Percentiles rank a stretch among this genome's conserved stretches.
Conservation (phyloP, 345 rosid species). For the Moricandia moricandioides region DNA sequence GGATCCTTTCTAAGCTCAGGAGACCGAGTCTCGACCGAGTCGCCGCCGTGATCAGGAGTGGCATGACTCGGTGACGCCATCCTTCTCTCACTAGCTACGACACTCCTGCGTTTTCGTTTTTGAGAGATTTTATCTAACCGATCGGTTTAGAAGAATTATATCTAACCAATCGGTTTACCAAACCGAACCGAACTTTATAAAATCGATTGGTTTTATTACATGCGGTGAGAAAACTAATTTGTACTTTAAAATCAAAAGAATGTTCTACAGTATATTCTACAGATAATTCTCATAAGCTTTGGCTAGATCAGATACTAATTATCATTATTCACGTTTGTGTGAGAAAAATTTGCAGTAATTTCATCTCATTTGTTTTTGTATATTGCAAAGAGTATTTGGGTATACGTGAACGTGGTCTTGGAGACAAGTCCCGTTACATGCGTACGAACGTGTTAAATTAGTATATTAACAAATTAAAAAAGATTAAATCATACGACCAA, state of each 20-base stretch:
- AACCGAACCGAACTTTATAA: not conserved
- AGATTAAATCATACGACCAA: constrained; percentile 1
- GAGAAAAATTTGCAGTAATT: no score
- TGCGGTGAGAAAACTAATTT: not conserved
- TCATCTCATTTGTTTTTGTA: not conserved
- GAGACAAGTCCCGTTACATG: not conserved
- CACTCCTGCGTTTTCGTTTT: not conserved
- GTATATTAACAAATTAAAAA: not conserved
- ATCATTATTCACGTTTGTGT: not conserved
- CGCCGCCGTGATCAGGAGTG: constrained; percentile 24
- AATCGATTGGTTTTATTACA: not conserved
- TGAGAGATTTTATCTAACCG: not conserved
- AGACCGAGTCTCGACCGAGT: constrained; percentile 31
- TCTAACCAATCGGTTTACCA: not conserved
- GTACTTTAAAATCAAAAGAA: not conserved
- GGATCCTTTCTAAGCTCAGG: constrained; percentile 72
- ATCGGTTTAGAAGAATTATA: not conserved
- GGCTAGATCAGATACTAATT: not conserved
- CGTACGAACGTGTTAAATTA: constrained; percentile 12
- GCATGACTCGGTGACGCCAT: constrained; percentile 39
- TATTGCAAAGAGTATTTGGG: not conserved
- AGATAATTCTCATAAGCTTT: not conserved
- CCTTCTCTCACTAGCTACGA: not conserved
- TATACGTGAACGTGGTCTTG: constrained; percentile 9
- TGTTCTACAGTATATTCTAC: not conserved